Conservation (phyloP, 495 filamentous ascomycete genomes). For the Collariella sp. region DNA sequence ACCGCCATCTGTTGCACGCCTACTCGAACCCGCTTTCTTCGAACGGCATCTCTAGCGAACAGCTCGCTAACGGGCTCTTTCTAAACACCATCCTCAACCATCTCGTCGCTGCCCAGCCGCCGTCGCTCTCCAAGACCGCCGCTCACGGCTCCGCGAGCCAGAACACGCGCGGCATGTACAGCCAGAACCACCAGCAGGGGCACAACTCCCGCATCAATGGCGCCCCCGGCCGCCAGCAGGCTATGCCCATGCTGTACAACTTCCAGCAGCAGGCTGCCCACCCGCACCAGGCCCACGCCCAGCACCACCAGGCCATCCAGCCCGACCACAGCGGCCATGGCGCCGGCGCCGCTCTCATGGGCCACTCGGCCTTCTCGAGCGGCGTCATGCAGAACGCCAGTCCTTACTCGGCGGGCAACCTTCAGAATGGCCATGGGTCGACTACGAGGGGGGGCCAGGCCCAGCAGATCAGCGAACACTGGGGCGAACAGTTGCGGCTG, state of each 20-base stretch:
- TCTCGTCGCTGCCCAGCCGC: conserved; percentile 20
- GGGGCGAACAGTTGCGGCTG: conserved; percentile 77
- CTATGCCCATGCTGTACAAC: conserved; percentile 54
- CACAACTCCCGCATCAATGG: conserved; percentile 66
- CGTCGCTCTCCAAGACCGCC: conserved; percentile 55
- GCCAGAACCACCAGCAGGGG: conserved; percentile 66
- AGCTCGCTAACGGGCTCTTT: conserved; percentile 21
- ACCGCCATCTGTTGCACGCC: conserved; percentile 61
- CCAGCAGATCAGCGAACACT: conserved; percentile 62
- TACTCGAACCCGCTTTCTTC: conserved; percentile 22
- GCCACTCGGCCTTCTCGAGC: conserved; percentile 70
- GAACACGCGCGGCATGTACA: conserved; percentile 72
- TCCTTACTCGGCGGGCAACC: conserved; percentile 61
- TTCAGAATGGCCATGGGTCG: conserved; percentile 65
- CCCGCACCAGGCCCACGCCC: conserved; percentile 65
- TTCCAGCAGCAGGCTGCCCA: conserved; percentile 58
- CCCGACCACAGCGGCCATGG: conserved; percentile 62
- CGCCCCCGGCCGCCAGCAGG: conserved; percentile 37
- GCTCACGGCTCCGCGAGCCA: conserved; percentile 61
- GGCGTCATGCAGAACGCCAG: conserved; percentile 65
- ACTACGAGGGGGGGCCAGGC: conserved; percentile 35
- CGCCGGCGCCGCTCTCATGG: conserved; percentile 44
- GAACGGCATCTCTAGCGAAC: conserved; percentile 21
- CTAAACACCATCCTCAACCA: conserved; percentile 28
- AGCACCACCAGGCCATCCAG: conserved; percentile 62